These are phyloP conservation scores for Candolleomyces aberdarensis DNA, from an alignment of 768 basidiomycete genomes.

Conservation along the genomic window DNA sequence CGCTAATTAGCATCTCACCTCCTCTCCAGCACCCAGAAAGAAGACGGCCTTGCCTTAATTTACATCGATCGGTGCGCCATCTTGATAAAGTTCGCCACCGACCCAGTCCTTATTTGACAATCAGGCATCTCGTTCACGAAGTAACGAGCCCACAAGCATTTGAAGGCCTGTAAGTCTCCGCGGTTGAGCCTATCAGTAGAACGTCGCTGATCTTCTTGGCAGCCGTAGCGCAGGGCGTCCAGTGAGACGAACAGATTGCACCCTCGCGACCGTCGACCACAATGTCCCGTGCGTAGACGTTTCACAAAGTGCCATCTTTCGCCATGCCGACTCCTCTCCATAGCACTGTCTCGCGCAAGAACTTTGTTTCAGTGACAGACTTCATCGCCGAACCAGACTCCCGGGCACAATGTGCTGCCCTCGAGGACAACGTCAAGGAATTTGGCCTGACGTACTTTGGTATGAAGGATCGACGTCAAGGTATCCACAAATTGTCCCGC, in stretches of 20 bases:
- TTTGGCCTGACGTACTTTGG: conserved; percentile 93
- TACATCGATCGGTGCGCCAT: conserved; percentile 72
- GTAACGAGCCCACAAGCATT: conserved; percentile 95
- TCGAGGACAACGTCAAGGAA: conserved; percentile 89
- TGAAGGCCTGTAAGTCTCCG: conserved; percentile 64
- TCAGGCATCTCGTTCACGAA: conserved; percentile 74
- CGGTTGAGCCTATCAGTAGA: background rate
- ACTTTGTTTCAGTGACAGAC: conserved; percentile 62
- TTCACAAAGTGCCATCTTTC: background rate
- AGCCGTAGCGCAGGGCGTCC: conserved; percentile 72
- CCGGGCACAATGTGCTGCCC: conserved; percentile 74
- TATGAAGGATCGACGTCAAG: conserved; percentile 85
- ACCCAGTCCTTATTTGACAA: conserved; percentile 9
- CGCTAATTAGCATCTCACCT: conserved; percentile 12
- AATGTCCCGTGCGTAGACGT: conserved; percentile 71
- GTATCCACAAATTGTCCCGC: conserved; percentile 30
- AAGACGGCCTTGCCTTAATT: conserved; percentile 75
- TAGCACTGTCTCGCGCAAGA: conserved; percentile 73
- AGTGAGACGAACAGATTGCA: conserved; percentile 85
- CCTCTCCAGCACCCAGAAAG: conserved; percentile 55
- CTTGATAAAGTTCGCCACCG: background rate
- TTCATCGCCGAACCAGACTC: conserved; percentile 87
- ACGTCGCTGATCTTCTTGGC: conserved; percentile 11
- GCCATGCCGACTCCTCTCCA: conserved; percentile 6
- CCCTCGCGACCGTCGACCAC: conserved; percentile 86